phyloP scores from a whole-genome alignment of 208 protist species.

The Trypanosomatidae sp. region DNA sequence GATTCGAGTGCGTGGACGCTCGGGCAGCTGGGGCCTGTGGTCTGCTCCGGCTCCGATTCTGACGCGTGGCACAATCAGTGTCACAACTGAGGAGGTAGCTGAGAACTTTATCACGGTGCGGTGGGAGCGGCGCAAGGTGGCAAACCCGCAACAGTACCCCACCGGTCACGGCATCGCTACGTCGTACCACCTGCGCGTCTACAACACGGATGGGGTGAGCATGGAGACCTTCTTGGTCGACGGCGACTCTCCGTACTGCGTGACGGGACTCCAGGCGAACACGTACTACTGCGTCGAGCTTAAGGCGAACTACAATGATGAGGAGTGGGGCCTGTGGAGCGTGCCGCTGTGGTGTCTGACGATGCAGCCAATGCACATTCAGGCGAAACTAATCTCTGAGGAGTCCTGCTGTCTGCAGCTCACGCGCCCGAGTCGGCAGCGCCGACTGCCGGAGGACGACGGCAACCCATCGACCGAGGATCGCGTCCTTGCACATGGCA shows the following conservation, averaged over 20 bases:
- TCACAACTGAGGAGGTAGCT: slow-evolving; percentile 84
- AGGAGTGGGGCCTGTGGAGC: slow-evolving; percentile 93
- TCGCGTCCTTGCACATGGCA: slow-evolving; percentile 41
- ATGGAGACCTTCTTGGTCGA: slow-evolving; percentile 88
- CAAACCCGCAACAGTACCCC: slow-evolving; percentile 81
- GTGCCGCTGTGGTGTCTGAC: slow-evolving; percentile 90
- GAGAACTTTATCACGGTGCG: slow-evolving; percentile 87
- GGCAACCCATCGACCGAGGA: slow-evolving; percentile 68
- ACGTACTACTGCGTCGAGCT: slow-evolving; percentile 92
- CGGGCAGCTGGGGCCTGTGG: slow-evolving; percentile 90
- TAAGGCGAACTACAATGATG: slow-evolving; percentile 93
- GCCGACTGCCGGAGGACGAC: slow-evolving; percentile 87
- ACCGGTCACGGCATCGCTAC: slow-evolving; percentile 85
- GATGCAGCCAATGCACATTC: slow-evolving; percentile 86
- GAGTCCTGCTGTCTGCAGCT: slow-evolving; percentile 84
- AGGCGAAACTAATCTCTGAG: slow-evolving; percentile 89
- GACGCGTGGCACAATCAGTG: slow-evolving; percentile 85
- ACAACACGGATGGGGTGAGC: slow-evolving; percentile 69
- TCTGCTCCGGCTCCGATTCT: slow-evolving; percentile 78
- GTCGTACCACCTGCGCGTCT: slow-evolving; percentile 90
- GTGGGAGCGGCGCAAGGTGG: slow-evolving; percentile 84
- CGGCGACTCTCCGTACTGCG: slow-evolving; percentile 86
- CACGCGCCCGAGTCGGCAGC: slow-evolving; percentile 63
- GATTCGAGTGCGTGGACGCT: slow-evolving; percentile 80
- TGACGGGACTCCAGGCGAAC: slow-evolving; percentile 79